phyloP scores from a whole-genome alignment of 2,329 filamentous ascomycete genomes.

The Anthostomella pinea region DNA sequence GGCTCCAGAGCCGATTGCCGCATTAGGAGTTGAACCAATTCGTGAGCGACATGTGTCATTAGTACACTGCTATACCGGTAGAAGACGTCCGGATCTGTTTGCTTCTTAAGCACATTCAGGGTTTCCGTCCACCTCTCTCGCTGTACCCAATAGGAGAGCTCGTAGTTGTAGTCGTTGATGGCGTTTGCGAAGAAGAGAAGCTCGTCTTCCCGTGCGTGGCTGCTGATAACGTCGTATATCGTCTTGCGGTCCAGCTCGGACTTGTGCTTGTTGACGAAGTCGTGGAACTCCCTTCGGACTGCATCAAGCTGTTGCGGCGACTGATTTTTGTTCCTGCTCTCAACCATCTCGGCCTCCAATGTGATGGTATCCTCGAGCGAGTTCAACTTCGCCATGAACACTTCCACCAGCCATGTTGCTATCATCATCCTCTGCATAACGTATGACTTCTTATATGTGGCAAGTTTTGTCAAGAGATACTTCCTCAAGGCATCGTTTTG shows the following conservation, averaged over 20 bases:
- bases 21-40: slow-evolving; percentile 94
- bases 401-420: slow-evolving; percentile 88
- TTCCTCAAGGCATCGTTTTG: slow-evolving; percentile 88
- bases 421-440: slow-evolving; percentile 96
- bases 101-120: slow-evolving; percentile 83
- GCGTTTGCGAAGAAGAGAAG: slow-evolving; percentile 86
- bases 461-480: slow-evolving; percentile 83
- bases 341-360: slow-evolving; percentile 77
- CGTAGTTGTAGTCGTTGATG: slow-evolving; percentile 89
- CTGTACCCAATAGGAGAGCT: slow-evolving; percentile 95
- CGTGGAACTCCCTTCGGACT: slow-evolving; percentile 77
- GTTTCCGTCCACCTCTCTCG: slow-evolving; percentile 88
- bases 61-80: slow-evolving; percentile 97
- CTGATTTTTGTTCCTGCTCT: slow-evolving; percentile 67
- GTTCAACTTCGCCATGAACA: slow-evolving; percentile 97
- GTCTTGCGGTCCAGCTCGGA: slow-evolving; percentile 85
- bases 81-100: slow-evolving; percentile 89
- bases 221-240: slow-evolving; percentile 92
- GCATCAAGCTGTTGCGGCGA: slow-evolving; percentile 68
- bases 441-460: slow-evolving; percentile 74
- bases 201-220: slow-evolving; percentile 91
- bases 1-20: slow-evolving; percentile 82
- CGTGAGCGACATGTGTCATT: slow-evolving; percentile 81
- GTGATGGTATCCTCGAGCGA: slow-evolving; percentile 91
- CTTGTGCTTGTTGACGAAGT: slow-evolving; percentile 84